Evolutionary conservation across 2,329 filamentous ascomycete genomes (phyloP).

Genomic region (Conoideocrella luteorostrata): DNA sequence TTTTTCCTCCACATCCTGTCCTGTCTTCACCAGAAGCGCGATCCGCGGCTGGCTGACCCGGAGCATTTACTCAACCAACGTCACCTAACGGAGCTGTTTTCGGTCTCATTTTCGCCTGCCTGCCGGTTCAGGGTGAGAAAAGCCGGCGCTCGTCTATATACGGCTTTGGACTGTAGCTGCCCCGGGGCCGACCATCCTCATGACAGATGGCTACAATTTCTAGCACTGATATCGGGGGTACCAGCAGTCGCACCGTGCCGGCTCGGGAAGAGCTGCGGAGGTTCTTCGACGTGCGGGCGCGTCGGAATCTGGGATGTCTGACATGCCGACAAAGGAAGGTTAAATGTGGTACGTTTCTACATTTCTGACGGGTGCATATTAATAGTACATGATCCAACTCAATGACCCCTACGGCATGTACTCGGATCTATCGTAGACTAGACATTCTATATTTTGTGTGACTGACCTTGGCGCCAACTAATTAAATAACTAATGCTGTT

Average conservation of each 20-base stretch:
- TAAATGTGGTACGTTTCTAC: constrained; percentile 5
- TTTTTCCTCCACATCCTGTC: not conserved
- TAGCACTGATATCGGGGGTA: not conserved
- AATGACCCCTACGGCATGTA: too few relatives aligned
- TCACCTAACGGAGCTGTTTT: not conserved
- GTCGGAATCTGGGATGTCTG: constrained; percentile 5
- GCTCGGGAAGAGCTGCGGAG: constrained; percentile 4
- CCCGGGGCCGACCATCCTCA: not conserved
- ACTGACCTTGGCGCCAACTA: too few relatives aligned
- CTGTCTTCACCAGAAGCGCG: not conserved
- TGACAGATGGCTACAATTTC: not conserved
- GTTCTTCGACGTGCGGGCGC: constrained; percentile 8
- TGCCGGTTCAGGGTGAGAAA: not conserved
- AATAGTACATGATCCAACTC: too few relatives aligned
- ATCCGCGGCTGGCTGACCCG: not conserved
- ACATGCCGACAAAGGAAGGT: constrained; percentile 9
- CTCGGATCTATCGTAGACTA: too few relatives aligned
- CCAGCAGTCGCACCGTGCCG: constrained; percentile 6
- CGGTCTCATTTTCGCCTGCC: not conserved
- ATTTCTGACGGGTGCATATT: not conserved
- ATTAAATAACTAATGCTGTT: too few relatives aligned
- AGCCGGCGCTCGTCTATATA: not conserved
- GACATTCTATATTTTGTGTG: too few relatives aligned
- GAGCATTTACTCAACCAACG: not conserved
- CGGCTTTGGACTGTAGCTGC: not conserved